These are phyloP conservation scores for Salvia miltiorrhiza DNA, from an alignment of 257 asterid genomes.

Conservation along the genomic window DNA sequence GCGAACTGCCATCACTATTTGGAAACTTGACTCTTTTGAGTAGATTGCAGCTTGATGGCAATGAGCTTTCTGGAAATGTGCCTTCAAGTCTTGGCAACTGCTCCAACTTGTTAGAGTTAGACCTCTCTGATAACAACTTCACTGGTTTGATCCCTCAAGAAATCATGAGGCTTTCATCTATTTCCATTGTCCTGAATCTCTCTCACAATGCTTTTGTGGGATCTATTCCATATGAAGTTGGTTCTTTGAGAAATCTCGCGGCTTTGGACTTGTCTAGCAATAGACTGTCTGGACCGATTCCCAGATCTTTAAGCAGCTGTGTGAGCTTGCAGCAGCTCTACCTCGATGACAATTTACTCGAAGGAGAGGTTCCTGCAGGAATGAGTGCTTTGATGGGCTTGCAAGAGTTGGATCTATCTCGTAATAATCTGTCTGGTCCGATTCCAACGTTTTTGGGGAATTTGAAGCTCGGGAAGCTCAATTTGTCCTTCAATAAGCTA, in stretches of 20 bases:
- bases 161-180: slow-evolving; percentile 13
- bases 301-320: slow-evolving; percentile 17
- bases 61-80: slow-evolving; percentile 20
- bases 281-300: slow-evolving; percentile 24
- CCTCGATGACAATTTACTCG: slow-evolving; percentile 13
- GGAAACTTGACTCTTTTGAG: slow-evolving; percentile 17
- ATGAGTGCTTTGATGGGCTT: slow-evolving; percentile 30
- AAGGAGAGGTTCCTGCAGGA: slow-evolving; percentile 27
- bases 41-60: not conserved
- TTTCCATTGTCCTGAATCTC: slow-evolving; percentile 4
- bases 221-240: slow-evolving; percentile 19
- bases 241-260: slow-evolving; percentile 6
- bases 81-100: slow-evolving; percentile 21
- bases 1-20: slow-evolving; percentile 17
- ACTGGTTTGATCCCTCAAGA: slow-evolving; percentile 16
- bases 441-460: not conserved
- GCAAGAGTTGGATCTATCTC: slow-evolving; percentile 1
- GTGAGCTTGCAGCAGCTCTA: slow-evolving; percentile 11
- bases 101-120: not conserved
- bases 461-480: not conserved
- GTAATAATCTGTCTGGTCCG: slow-evolving; percentile 9
- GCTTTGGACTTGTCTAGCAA: slow-evolving; percentile 24
- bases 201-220: slow-evolving; percentile 16
- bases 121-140: slow-evolving; percentile 19
- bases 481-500: slow-evolving; percentile 1